Evolutionary conservation across 768 basidiomycete species (phyloP), one percentile per base, ranked within the genome.

Genomic region (Gymnopilus junonius): DNA sequence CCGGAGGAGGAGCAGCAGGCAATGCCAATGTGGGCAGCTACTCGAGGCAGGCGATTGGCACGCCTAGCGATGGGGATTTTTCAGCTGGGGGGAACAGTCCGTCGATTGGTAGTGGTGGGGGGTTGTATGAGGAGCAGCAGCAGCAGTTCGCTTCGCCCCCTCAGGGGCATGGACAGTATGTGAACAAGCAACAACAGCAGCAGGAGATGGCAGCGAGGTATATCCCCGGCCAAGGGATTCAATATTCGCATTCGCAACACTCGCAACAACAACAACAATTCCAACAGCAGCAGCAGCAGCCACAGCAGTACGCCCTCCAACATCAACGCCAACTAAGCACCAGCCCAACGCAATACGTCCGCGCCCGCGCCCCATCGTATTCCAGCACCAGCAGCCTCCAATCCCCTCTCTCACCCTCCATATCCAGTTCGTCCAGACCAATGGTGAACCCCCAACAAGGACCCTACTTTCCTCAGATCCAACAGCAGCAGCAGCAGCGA

Each of bases 201-300:
- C n/a, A n/a, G n/a, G n/a, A n/a, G n/a, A n/a, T n/a, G n/a, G n/a
- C n/a, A 0, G 86, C 87, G 8, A 83, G 88, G 34, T 90, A 85
- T 73, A 85, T 86, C 61, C 86, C 88, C 1, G 86, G 87, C 0
- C 85, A 88, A 55, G 86, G 86, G 12, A 87, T 89, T 58, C 86
- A 88, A 57, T 87, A 87, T 63, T 70, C 85, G 14, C 79, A 84
- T 51, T 71, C 71, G 23, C 76, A 77, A 35, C 67, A n/a, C n/a
- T n/a, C n/a, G n/a, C n/a, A n/a, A n/a, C n/a, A n/a, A n/a, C n/a
- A n/a, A n/a, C n/a, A n/a, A n/a, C n/a, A n/a, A n/a, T n/a, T n/a
- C n/a, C n/a, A 51, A 29, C 48, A 69, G 54, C 65, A 71, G 53
- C 67, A 66, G 29, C 63, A 66, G 42, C 25, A 29, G 17, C 65